These are phyloP conservation scores for Rhodotorula paludigena DNA, from an alignment of 768 basidiomycete species.

Conservation along the genomic window DNA sequence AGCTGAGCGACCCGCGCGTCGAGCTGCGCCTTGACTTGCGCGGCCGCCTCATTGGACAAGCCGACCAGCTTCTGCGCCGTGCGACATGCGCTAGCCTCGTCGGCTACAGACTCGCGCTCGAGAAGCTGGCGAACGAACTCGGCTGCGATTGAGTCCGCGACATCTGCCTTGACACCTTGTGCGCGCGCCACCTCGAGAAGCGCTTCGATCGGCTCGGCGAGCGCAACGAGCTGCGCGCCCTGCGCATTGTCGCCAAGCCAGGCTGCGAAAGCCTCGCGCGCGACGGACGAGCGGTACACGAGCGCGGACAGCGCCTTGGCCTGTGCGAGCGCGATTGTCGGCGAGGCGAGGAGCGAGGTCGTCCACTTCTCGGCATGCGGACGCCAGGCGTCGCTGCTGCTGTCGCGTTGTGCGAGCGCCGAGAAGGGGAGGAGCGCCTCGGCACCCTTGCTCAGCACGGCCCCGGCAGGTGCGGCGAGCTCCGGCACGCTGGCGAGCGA, in stretches of 20 bases:
- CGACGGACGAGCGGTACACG: conserved; percentile 15
- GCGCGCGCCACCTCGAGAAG: conserved; percentile 18
- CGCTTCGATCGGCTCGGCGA: conserved; percentile 16
- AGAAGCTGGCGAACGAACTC: not conserved
- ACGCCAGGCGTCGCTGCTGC: not conserved
- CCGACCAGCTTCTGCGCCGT: not conserved
- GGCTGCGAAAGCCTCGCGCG: conserved; percentile 2
- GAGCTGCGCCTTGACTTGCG: not conserved
- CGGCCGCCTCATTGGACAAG: not conserved
- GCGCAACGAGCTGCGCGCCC: not conserved
- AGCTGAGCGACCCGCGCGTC: conserved; percentile 5
- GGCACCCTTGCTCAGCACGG: conserved; percentile 17
- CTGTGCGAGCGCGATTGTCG: not conserved
- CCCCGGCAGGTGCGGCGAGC: not conserved
- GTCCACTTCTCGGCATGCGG: conserved; percentile 22
- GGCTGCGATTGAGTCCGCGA: not conserved
- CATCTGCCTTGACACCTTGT: not conserved
- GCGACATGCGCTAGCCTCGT: not conserved
- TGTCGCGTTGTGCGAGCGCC: not conserved
- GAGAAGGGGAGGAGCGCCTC: conserved; percentile 13
- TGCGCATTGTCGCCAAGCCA: not conserved
- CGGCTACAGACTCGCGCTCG: not conserved
- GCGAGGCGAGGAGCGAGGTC: conserved; percentile 2
- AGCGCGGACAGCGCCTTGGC: conserved; percentile 12
- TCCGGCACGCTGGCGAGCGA: not conserved